Evolutionary conservation across 164 flowering plant genomes (phyloP).

Genomic region (Dillenia turbinata): DNA sequence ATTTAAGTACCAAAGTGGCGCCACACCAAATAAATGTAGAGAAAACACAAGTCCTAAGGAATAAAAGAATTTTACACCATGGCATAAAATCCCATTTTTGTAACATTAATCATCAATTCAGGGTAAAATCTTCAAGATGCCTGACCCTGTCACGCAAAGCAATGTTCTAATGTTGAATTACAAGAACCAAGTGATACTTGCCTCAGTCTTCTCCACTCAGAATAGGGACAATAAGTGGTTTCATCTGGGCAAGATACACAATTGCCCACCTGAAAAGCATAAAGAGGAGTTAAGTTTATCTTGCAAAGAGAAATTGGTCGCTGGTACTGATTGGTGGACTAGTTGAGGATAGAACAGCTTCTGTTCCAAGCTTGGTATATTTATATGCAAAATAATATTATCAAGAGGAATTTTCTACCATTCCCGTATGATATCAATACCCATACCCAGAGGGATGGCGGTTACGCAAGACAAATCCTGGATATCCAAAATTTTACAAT

Average conservation of each 20-base stretch:
- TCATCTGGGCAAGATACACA: slow-evolving; percentile 53
- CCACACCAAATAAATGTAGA: no score
- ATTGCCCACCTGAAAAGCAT: slow-evolving; percentile 51
- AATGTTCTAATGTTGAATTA: slow-evolving; percentile 4
- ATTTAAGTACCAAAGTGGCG: no score
- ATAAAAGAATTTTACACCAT: no score
- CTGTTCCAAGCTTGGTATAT: no score
- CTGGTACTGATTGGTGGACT: neutral
- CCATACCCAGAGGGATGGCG: no score
- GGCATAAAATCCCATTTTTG: no score
- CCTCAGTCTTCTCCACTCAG: slow-evolving; percentile 46
- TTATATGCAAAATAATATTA: no score
- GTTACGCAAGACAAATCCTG: no score
- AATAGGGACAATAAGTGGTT: slow-evolving; percentile 51
- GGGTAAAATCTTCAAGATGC: slow-evolving; percentile 3
- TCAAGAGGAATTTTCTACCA: no score
- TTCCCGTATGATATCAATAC: no score
- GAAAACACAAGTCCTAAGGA: no score
- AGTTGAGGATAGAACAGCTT: neutral
- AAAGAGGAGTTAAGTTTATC: neutral
- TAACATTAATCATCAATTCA: neutral
- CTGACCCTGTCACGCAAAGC: neutral
- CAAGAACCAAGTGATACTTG: neutral
- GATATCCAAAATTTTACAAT: no score
- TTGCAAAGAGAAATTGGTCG: neutral